Base-by-base conservation (phyloP, 148 eudicot species). In the Chenopodium album region DNA sequence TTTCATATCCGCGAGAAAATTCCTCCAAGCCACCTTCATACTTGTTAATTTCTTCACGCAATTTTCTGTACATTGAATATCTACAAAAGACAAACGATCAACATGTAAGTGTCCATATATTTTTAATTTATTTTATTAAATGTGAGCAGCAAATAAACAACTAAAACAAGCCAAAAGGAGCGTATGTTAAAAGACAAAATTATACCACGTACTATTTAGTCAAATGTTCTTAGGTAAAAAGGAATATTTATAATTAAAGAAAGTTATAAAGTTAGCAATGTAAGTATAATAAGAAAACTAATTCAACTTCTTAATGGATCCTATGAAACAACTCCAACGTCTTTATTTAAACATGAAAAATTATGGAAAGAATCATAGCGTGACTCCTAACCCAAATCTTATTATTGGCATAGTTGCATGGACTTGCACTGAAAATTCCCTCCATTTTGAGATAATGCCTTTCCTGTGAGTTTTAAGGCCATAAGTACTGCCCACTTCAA, bases 1-100 rank as follows among this genome's bases (percentile, higher is more conserved):
- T 91, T 85, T 92, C 98, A 83, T 94, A 94, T 73, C 99, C 98
- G 73, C 98, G 93, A 83, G 99, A 96, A 89, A 96, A 94, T 62
- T 63, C 81, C 86, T 96, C 97, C 86, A 96, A 77, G 80, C 99
- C 97, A 85, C 98, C 99, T 85, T 96, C 99, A 82, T 79, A 81
- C 78, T 88, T 89, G 88, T 94, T 93, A 85, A 96, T 96, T 74
- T 86, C 90, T 76, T 91, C 97, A 32, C 99, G 98, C 84, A 94
- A 78, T 84, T 76, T 90, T 81, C 81, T 96, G 86, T 96, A 96
- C 52, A 84, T 88, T 52, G 84, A 79, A 88, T 88, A 94, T 14
- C 99, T 96, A 79, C 72, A 85, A 54, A 71, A 73, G 48, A 56
- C 14, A 47, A 28, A 22, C 29, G 3, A 67, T 67, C 75, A 60